Evolutionary conservation across 805 yeast species (phyloP).

Genomic region (Saccharomycopsis sp.): DNA sequence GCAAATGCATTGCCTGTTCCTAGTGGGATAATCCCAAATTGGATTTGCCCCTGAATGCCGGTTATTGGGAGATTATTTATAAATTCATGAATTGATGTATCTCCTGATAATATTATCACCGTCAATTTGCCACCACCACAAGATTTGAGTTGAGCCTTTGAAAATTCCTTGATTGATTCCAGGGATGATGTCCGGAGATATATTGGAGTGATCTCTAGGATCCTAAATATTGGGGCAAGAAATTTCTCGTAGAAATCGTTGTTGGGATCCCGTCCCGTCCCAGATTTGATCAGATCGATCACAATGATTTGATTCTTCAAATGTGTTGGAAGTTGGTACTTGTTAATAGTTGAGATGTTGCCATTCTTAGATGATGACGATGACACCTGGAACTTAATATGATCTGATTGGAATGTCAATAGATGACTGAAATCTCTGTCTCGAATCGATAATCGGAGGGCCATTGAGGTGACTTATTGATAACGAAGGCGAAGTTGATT

Average conservation of each 20-base stretch:
- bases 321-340: neutral
- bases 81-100: slow-evolving; percentile 65
- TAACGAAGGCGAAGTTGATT: too few relatives aligned
- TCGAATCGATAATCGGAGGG: slow-evolving; percentile 12
- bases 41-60: neutral
- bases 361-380: slow-evolving; percentile 3
- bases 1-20: slow-evolving; percentile 77
- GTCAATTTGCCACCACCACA: slow-evolving; percentile 26
- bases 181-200: slow-evolving; percentile 33
- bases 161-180: slow-evolving; percentile 31
- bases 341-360: too few relatives aligned
- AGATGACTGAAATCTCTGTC: slow-evolving; percentile 18
- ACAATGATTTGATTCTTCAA: slow-evolving; percentile 23
- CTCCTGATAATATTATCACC: slow-evolving; percentile 64
- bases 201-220: slow-evolving; percentile 25
- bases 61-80: slow-evolving; percentile 37
- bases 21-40: slow-evolving; percentile 39
- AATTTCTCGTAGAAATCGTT: slow-evolving; percentile 30
- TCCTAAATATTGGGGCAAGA: slow-evolving; percentile 35
- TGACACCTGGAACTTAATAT: slow-evolving; percentile 2
- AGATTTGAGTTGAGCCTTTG: slow-evolving; percentile 17
- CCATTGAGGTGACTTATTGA: too few relatives aligned
- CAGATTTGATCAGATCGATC: slow-evolving; percentile 46
- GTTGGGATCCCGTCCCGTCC: slow-evolving; percentile 29
- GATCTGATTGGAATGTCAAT: slow-evolving; percentile 2